Conservation (phyloP, 2,329 filamentous ascomycete species). For the Xylariales sp. region DNA sequence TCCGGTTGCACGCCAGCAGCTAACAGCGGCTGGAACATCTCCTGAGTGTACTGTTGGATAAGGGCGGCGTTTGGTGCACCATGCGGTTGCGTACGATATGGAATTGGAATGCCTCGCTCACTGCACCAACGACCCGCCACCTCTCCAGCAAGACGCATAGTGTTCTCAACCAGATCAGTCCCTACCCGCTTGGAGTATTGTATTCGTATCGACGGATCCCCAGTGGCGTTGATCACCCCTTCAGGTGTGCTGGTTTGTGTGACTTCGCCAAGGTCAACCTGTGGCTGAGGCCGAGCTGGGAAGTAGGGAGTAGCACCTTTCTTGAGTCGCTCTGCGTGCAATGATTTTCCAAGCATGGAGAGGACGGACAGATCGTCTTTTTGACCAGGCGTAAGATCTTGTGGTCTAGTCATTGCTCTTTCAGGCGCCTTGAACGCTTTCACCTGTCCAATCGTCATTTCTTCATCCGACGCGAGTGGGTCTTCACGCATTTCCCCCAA, state of each 20-base stretch:
- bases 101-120: conserved; percentile 52
- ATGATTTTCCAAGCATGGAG: conserved; percentile 40
- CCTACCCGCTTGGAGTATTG: conserved; percentile 22
- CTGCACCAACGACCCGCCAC: conserved; percentile 58
- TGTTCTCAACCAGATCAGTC: conserved; percentile 37
- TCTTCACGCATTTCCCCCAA: conserved; percentile 30
- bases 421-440: conserved; percentile 19
- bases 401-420: conserved; percentile 38
- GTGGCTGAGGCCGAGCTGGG: conserved; percentile 35
- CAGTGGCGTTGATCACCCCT: conserved; percentile 28
- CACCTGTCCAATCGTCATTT: conserved; percentile 29
- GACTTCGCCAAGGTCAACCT: conserved; percentile 36
- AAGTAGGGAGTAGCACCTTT: conserved; percentile 48
- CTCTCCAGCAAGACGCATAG: conserved; percentile 60
- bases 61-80: conserved; percentile 29
- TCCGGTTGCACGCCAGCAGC: conserved; percentile 26
- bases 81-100: conserved; percentile 50
- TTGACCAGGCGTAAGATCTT: conserved; percentile 37
- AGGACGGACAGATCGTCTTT: conserved; percentile 43
- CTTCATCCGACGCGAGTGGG: conserved; percentile 14
- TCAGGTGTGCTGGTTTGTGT: conserved; percentile 13
- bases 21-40: conserved; percentile 34
- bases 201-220: conserved; percentile 49
- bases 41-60: conserved; percentile 31
- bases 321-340: conserved; percentile 36